Percentiles rank a stretch among this genome's conserved stretches.
Evolutionary conservation across 371 early-diverging fungal species (phyloP).

Genomic region (Saksenaea oblongispora): DNA sequence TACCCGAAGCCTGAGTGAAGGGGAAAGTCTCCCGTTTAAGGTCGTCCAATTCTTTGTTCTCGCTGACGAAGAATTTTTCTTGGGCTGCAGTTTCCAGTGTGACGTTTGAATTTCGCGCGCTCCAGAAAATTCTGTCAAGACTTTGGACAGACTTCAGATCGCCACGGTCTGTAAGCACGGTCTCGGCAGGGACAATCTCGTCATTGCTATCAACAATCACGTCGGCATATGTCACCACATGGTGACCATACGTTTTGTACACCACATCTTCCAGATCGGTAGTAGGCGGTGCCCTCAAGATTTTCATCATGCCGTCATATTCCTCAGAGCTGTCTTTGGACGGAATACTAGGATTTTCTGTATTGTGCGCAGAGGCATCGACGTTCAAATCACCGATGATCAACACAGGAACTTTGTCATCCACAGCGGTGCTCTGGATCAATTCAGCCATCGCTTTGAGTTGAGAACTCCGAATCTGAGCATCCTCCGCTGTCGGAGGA

Average conservation of each 20-base stretch:
- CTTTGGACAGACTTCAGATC: constrained; percentile 61
- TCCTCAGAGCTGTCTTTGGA: constrained; percentile 51
- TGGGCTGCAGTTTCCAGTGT: constrained; percentile 22
- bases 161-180: constrained; percentile 56
- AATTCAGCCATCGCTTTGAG: constrained; percentile 64
- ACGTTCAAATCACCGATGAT: constrained; percentile 80
- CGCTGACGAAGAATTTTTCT: constrained; percentile 32
- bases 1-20: constrained; percentile 57
- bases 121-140: constrained; percentile 72
- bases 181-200: constrained; percentile 55
- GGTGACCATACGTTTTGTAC: constrained; percentile 59
- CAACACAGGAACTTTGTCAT: constrained; percentile 51
- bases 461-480: constrained; percentile 59
- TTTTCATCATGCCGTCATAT: constrained; percentile 66
- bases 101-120: constrained; percentile 10
- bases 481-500: constrained; percentile 50
- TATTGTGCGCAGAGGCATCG: constrained; percentile 57
- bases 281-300: constrained; percentile 38
- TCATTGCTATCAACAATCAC: constrained; percentile 44
- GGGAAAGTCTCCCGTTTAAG: constrained; percentile 14
- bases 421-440: constrained; percentile 45
- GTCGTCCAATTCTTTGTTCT: constrained; percentile 16
- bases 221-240: constrained; percentile 83
- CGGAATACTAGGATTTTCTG: constrained; percentile 17
- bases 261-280: constrained; percentile 53